Percentiles rank a stretch among this genome's conserved stretches.
phyloP scores from a whole-genome alignment of 1,139 yeast genomes.

The Martiniozyma asiatica region DNA sequence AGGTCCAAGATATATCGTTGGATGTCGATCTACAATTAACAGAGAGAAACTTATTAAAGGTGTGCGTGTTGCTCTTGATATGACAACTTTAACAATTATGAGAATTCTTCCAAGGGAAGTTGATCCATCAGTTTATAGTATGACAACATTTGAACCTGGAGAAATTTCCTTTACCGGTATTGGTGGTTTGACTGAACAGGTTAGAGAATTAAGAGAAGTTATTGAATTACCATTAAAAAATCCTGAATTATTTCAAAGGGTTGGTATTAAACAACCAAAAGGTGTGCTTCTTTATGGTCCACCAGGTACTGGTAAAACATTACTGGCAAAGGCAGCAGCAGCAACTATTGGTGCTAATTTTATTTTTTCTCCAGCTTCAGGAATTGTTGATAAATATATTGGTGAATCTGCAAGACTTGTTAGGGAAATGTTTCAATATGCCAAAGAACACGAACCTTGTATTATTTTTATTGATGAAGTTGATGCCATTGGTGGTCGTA shows the following conservation, averaged over 20 bases:
- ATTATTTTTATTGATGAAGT: conserved; percentile 98
- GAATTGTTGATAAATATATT: conserved; percentile 95
- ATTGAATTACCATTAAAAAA: conserved; percentile 94
- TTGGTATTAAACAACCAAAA: conserved; percentile 96
- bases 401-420: conserved; percentile 96
- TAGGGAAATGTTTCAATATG: conserved; percentile 98
- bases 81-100: conserved; percentile 97
- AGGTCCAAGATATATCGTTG: conserved; percentile 97
- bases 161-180: conserved; percentile 90
- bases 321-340: conserved; percentile 98
- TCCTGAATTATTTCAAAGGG: conserved; percentile 91
- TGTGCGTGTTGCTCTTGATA: conserved; percentile 90
- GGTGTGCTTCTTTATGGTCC: conserved; percentile 93
- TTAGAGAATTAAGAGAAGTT: conserved; percentile 92
- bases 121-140: conserved; percentile 94
- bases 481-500: conserved; percentile 98
- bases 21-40: conserved; percentile 88
- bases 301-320: no score
- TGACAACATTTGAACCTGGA: conserved; percentile 97
- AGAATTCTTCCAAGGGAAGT: conserved; percentile 95
- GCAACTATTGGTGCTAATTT: conserved; percentile 98
- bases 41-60: conserved; percentile 81
- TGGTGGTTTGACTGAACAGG: conserved; percentile 95
- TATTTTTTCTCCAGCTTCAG: conserved; percentile 95
- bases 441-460: conserved; percentile 97